Percentiles rank a stretch among this genome's conserved stretches.
These are phyloP conservation scores for Allium fistulosum DNA, from an alignment of 106 monocot genomes.

Conservation along the genomic window DNA sequence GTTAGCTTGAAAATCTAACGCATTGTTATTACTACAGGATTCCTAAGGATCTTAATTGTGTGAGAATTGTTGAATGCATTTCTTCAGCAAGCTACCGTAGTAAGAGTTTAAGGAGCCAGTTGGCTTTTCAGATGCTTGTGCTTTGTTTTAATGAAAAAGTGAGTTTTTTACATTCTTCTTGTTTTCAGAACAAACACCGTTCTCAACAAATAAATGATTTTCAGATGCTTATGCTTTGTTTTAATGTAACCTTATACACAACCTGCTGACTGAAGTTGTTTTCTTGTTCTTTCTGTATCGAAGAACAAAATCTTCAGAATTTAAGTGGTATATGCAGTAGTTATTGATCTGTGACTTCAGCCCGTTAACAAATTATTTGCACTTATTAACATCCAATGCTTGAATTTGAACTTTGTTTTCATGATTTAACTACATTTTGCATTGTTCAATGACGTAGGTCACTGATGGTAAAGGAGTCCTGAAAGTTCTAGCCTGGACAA, in stretches of 20 bases:
- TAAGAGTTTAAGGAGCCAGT: constrained; percentile 52
- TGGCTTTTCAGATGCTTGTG: constrained; percentile 53
- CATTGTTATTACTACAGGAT: constrained; percentile 29
- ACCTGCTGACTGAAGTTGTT: too few relatives aligned
- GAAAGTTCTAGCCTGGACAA: constrained; percentile 29
- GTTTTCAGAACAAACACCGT: not conserved
- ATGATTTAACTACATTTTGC: too few relatives aligned
- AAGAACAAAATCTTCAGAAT: too few relatives aligned
- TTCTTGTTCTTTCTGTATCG: too few relatives aligned
- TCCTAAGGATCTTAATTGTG: constrained; percentile 65
- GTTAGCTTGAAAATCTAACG: not conserved
- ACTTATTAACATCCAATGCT: too few relatives aligned
- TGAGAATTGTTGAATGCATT: constrained; percentile 75
- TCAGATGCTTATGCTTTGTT: too few relatives aligned
- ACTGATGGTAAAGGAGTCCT: constrained; percentile 36
- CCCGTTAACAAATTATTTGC: too few relatives aligned
- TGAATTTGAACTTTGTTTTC: too few relatives aligned
- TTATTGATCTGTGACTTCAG: too few relatives aligned
- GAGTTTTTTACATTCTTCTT: constrained; percentile 7
- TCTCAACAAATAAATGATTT: too few relatives aligned
- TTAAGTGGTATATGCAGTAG: too few relatives aligned
- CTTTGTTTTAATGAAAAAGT: constrained; percentile 48
- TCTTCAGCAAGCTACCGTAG: constrained; percentile 27
- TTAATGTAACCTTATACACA: too few relatives aligned
- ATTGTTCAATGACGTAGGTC: constrained; percentile 27